Percentiles rank a stretch among this genome's conserved stretches.
These are phyloP conservation scores for Fusarium duplospermum DNA, from an alignment of 2,329 filamentous ascomycete species.

Conservation along the genomic window DNA sequence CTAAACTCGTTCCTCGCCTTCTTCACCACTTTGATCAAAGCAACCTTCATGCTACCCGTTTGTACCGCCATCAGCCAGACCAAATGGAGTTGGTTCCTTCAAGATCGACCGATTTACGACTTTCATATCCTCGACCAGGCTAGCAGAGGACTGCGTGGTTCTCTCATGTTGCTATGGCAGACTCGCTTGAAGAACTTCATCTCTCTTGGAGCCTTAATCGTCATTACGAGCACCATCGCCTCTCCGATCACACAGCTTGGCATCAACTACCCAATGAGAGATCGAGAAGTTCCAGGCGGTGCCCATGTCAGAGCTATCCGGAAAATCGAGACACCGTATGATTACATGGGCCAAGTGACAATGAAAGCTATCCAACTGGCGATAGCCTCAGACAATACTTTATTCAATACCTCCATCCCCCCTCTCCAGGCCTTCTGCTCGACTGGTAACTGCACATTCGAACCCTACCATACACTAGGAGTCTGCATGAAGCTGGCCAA, in stretches of 20 bases:
- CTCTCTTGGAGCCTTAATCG: background rate
- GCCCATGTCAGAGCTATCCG: background rate
- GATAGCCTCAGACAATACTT: background rate
- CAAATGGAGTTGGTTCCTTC: background rate
- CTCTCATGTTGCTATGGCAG: background rate
- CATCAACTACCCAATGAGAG: background rate
- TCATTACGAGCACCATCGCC: background rate
- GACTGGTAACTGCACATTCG: background rate
- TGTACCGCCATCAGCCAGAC: background rate
- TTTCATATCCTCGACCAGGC: background rate
- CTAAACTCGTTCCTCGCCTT: background rate
- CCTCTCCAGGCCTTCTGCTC: background rate
- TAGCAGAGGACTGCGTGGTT: background rate
- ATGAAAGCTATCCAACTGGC: background rate
- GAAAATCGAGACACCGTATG: background rate
- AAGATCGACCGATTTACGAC: background rate
- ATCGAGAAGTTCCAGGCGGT: background rate
- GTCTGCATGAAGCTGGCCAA: background rate
- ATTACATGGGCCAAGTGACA: accelerated
- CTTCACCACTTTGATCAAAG: background rate
- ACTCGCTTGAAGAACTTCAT: background rate
- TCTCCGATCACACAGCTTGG: background rate
- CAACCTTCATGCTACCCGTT: background rate
- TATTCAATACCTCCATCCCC: background rate
- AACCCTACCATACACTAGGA: background rate